phyloP scores from a whole-genome alignment of 2,329 filamentous ascomycete genomes.

The Fusarium lateritium region DNA sequence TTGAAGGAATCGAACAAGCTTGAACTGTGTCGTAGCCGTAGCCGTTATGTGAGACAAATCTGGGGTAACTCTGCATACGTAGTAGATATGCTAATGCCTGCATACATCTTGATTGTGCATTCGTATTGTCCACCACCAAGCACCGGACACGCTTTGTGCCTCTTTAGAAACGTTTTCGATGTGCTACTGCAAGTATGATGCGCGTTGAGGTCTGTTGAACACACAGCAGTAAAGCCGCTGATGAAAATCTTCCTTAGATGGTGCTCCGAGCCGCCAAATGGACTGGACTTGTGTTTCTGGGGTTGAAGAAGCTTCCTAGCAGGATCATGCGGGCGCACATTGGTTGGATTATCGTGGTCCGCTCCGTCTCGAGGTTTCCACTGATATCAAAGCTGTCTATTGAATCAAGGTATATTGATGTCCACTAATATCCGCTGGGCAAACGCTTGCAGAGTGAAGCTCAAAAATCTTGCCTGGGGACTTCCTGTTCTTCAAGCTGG shows the following conservation, averaged over 20 bases:
- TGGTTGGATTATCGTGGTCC: neutral
- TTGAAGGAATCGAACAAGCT: conserved; percentile 2
- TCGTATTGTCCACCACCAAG: conserved; percentile 7
- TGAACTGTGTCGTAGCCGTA: conserved; percentile 17
- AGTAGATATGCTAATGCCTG: conserved; percentile 11
- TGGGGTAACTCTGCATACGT: conserved; percentile 23
- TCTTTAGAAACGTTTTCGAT: neutral
- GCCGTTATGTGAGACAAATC: conserved; percentile 35
- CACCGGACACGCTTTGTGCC: conserved; percentile 11
- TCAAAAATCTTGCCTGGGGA: neutral
- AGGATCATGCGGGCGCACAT: too few relatives aligned
- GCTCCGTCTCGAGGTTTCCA: neutral
- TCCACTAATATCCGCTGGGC: neutral
- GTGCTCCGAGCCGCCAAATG: neutral
- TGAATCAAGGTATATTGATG: neutral
- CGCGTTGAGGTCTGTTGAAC: conserved; percentile 6
- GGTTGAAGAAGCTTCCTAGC: neutral
- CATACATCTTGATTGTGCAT: neutral
- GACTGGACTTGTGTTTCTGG: conserved; percentile 7
- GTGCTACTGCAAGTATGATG: conserved; percentile 36
- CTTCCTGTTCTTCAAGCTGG: neutral
- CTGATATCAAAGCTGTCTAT: neutral
- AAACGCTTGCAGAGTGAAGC: neutral
- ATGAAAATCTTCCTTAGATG: neutral
- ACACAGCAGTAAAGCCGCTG: neutral